Evolutionary conservation across 768 basidiomycete species (phyloP), one percentile per base, ranked within the genome.

Genomic region (Tubosaeta brunneosetosa): DNA sequence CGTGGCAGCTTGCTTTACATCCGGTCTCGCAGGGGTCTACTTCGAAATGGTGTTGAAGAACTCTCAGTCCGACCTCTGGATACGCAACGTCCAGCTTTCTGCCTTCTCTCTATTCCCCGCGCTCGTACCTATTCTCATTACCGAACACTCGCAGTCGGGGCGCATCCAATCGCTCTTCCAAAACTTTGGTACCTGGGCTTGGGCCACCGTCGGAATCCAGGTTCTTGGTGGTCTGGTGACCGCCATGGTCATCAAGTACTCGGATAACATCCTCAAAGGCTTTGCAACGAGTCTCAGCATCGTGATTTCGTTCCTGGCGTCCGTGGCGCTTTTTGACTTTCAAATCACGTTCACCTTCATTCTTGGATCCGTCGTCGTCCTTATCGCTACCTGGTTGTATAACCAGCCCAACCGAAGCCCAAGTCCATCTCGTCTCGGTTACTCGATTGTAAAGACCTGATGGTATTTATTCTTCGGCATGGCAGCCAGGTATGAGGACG

Each of bases 31-130:
- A 0, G 94, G 94, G 6, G 94, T 97, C 26, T 98, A 98, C 73
- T 98, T 98, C 60, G 95, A 98, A 73, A 94, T 95, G 88, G 93
- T 94, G 33, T 76, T 94, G 58, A 98, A 95, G 74, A 86, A 87
- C 60, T 88, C 90, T 3, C 85, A 85, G 60, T 79, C 85, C 4
- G 92, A 97, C 71, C 77, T 98, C 11, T 97, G 95, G 95, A 85
- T 95, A 52, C 88, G 95, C 65, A 98, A 97, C 68, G 88, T 95
- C 55, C 95, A 98, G 69, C 80, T 98, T 14, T 94, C 92, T 22
- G 78, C 94, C 50, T 98, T 97, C 75, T 94, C 92, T 45, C 78
- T 97, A 40, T 77, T 95, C 22, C 95, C 95, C 3, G 93, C 94
- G 4, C 69, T 93, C 44, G 73, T 86, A 3, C 92, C 94, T 27